Base-by-base conservation (phyloP, 768 basidiomycete species). In the Auriscalpium microsporum region DNA sequence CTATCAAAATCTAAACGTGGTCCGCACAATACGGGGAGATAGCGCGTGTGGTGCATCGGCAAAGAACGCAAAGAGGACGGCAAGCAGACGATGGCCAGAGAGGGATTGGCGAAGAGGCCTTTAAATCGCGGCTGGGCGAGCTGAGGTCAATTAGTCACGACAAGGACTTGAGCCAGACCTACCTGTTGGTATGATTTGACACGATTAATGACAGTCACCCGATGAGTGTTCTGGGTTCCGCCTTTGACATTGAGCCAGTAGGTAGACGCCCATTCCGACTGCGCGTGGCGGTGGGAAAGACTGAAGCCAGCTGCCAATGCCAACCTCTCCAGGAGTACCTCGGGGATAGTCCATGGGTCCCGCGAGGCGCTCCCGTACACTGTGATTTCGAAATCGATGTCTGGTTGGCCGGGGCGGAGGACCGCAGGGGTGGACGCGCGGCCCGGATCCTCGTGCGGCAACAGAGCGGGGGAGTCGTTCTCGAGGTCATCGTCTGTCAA, bases 1-100 rank as follows among this genome's bases (percentile, higher is more conserved):
- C 61, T 54, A 37, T 67, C 64, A 11, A 61, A 53, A 2, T 64
- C 56, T 3, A 58, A 55, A 7, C 55, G 61, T 2, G 62, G 49
- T 17, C 65, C 54, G 17, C 67, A 62, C 45, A 69, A 64, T 46
- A 88, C 75, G 2, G 87, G 87, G 50, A 90, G 76, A 68, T 83
- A 86, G 16, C 73, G 59, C 19, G 75, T 71, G 59, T 78, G 77
- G 44, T 69, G 65, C 28, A 28, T 28, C 21, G 72, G 70, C 47
- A 71, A 40, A 1, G 72, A 63, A 47, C 53, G 57, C 10, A 68
- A 65, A 55, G 74, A 68, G 19, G 74, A 75, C 50, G 87, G 87
- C 47, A 87, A 68, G 68, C 81, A 86, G 54, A 88, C 72, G 57
- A 90, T 73, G 21, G 84, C 87, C 59, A 90, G 71, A 35, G 86